Evolutionary conservation across 768 basidiomycete genomes (phyloP), one percentile per base, ranked within the genome.

Genomic region (Leccinum subgranulosum): DNA sequence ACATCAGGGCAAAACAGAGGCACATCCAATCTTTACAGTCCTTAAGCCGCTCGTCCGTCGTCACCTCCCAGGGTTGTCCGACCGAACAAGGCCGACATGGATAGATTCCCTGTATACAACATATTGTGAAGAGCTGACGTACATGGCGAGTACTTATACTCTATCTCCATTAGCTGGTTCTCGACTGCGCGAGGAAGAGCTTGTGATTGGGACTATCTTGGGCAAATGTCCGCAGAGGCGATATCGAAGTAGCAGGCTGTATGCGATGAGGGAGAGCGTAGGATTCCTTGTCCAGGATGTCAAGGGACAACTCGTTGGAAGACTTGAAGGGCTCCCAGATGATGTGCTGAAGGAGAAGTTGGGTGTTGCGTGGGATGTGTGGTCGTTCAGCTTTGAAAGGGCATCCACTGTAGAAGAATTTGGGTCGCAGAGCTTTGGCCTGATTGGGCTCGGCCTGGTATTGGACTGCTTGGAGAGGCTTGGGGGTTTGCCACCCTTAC

Each of bases 171-270:
- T 76, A 9, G 78, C 84, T 1, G 83, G 80, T 9, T 76, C 76
- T 8, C 78, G 78, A 29, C 76, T 93, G 33, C 69, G 77, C 6
- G 91, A 93, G 66, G 85, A 87, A 51, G 91, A 93, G 64, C 77
- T 91, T 23, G 85, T 90, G 1, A 72, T 85, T 29, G 90, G 89
- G 19, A 84, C 86, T 0, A 93, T 93, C 56, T 71, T 90, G 47
- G 87, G 84, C 2, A 84, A 84, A 57, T 89, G 86, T 64, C 73
- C 81, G 1, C 83, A 90, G 60, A 78, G 77, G 56, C 73, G 84
- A 33, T 86, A 81, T 78, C 76, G 88, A 57, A 78, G 69, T 28
- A 81, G 83, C 59, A 77, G 87, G 27, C 78, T 80, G 54, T 77
- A 84, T 53, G 77, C 84, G 11, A 88, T 91, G 87, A 76, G 76